A percentile compares a stretch with the other conserved stretches of the same genome.
These are phyloP conservation scores for Craterostigma plantagineum DNA, from an alignment of 257 asterid species.

Conservation along the genomic window DNA sequence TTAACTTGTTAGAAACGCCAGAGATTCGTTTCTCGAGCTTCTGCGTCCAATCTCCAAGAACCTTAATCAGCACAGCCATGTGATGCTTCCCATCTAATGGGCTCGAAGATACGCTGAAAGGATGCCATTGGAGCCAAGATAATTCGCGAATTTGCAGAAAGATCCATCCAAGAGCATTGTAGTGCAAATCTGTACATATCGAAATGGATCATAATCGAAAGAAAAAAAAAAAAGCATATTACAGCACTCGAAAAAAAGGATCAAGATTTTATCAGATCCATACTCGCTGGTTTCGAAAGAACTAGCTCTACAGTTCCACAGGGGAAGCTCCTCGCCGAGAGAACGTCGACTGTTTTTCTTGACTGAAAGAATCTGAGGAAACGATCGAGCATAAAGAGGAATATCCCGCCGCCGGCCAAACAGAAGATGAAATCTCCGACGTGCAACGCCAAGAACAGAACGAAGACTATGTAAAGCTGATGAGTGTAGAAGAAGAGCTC, in stretches of 20 bases:
- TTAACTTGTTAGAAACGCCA: slow-evolving; percentile 16
- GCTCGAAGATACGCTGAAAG: slow-evolving; percentile 60
- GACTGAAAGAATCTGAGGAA: slow-evolving; percentile 77
- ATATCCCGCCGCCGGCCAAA: slow-evolving; percentile 44
- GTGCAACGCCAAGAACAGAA: slow-evolving; percentile 52
- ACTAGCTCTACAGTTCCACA: slow-evolving; percentile 66
- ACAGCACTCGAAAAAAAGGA: too few relatives aligned
- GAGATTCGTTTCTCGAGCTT: slow-evolving; percentile 23
- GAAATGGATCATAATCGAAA: too few relatives aligned
- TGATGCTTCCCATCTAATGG: slow-evolving; percentile 48
- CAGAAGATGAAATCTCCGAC: slow-evolving; percentile 50
- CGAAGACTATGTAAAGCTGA: slow-evolving; percentile 41
- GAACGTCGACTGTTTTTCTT: slow-evolving; percentile 31
- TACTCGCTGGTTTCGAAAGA: slow-evolving; percentile 63
- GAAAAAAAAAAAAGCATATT: too few relatives aligned
- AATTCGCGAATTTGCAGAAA: slow-evolving; percentile 49
- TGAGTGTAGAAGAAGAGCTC: slow-evolving; percentile 72
- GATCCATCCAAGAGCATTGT: slow-evolving; percentile 68
- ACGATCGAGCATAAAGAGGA: slow-evolving; percentile 67
- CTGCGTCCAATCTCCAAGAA: slow-evolving; percentile 45
- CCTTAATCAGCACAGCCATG: slow-evolving; percentile 44
- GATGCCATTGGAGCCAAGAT: slow-evolving; percentile 69
- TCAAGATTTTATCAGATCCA: too few relatives aligned
- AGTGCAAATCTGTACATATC: slow-evolving; percentile 31
- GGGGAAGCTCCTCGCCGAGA: slow-evolving; percentile 40